Conservation (phyloP, 805 yeast genomes). For the Candida fluviatilis region DNA sequence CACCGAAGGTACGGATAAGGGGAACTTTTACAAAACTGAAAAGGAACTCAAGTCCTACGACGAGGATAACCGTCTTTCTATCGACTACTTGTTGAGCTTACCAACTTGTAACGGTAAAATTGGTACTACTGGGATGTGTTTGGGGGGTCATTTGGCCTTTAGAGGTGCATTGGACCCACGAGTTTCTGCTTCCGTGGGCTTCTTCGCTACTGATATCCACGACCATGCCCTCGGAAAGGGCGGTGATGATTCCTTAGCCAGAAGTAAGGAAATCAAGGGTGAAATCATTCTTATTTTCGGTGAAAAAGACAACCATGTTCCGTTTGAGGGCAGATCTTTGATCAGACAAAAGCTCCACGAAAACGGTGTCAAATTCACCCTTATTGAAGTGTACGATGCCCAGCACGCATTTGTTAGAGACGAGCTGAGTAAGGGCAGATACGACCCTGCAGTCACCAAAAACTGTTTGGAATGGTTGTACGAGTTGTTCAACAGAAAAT, state of each 20-base stretch:
- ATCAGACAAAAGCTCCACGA: slow-evolving; percentile 60
- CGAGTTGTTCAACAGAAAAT: slow-evolving; percentile 66
- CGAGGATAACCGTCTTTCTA: slow-evolving; percentile 62
- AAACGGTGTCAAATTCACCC: slow-evolving; percentile 59
- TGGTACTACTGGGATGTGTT: slow-evolving; percentile 86
- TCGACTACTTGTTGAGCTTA: slow-evolving; percentile 56
- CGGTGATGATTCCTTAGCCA: slow-evolving; percentile 60
- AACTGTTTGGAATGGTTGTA: slow-evolving; percentile 63
- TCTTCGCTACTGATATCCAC: slow-evolving; percentile 81
- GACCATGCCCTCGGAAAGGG: slow-evolving; percentile 62
- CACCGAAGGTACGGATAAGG: slow-evolving; percentile 68
- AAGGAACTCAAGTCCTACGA: slow-evolving; percentile 72
- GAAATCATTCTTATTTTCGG: slow-evolving; percentile 73
- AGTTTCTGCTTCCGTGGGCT: slow-evolving; percentile 65
- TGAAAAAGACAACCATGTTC: slow-evolving; percentile 75
- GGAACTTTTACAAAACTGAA: slow-evolving; percentile 61
- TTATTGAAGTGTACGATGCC: slow-evolving; percentile 72
- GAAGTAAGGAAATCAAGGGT: slow-evolving; percentile 51
- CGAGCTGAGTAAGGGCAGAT: slow-evolving; percentile 75
- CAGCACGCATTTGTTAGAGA: slow-evolving; percentile 84
- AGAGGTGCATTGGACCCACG: slow-evolving; percentile 63
- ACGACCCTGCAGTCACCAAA: slow-evolving; percentile 71
- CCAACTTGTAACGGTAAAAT: slow-evolving; percentile 66
- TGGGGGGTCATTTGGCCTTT: slow-evolving; percentile 80
- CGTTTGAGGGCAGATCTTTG: slow-evolving; percentile 70